Base-by-base conservation (phyloP, 345 rosid species). In the Pistacia atlantica region DNA sequence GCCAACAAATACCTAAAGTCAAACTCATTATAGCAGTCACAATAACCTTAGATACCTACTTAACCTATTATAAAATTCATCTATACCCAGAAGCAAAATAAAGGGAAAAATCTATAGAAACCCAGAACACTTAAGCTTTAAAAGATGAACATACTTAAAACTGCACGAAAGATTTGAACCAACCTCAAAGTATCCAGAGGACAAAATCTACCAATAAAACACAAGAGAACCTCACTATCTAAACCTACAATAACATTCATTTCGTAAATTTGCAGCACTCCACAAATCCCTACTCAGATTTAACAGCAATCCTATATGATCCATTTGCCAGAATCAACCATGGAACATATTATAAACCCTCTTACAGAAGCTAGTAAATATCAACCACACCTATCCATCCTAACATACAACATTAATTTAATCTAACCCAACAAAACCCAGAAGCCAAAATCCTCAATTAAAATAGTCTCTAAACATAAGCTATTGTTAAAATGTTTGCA, bases 281-380 rank as follows among this genome's bases (percentile, higher is more conserved):
- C 4, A 46, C 1, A 72, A 59, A 60, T 48, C 31, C 58, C 67
- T 61, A 60, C 11, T 60, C 57, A 59, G 16, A 49, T 48, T 62
- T 64, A 62, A 22, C 5, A 59, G 22, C 38, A 31, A 49, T 31
- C 31, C 68, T 62, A 5, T 25, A 12, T 48, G 17, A 52, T 18
- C 18, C 35, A 28, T 64, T 62, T 61, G 46, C 69, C 58, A 46
- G 67, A 73, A 62, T 49, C 60, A 73, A 73, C 59, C 28, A 31
- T 11, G 6, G 45, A 33, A 51, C 31, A 18, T 11, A 17, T 11
- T 33, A 45, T 17, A 31, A 45, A 16, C 38, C 38, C 33, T 45
- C 56, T 46, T 31, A 35, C 10, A 28, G 14, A 11, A 28, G 65
- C 65, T 72, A 2, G 54, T 72, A 58, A 56, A 57, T 6, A 35